Conservation (phyloP, 179 eudicot species). For the Monotropa hypopitys region DNA sequence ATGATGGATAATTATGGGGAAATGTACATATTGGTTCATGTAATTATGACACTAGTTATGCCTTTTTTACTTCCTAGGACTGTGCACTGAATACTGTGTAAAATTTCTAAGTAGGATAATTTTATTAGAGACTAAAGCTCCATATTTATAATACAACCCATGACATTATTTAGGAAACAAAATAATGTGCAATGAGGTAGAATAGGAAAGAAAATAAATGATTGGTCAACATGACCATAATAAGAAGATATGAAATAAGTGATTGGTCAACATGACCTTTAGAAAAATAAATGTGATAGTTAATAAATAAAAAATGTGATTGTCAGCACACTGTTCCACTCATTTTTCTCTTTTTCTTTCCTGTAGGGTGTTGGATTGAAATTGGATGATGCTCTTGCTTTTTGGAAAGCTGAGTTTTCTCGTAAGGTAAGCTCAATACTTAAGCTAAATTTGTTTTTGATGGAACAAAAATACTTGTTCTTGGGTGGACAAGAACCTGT, state of each 20-base stretch:
- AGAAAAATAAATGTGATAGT: too few species aligned
- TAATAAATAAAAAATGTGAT: too few species aligned
- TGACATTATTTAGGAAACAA: too few species aligned
- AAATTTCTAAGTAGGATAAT: too few species aligned
- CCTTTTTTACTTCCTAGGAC: neutral
- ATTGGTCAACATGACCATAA: too few species aligned
- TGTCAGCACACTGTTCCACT: too few species aligned
- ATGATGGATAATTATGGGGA: neutral
- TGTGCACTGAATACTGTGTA: neutral
- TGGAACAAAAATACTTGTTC: neutral
- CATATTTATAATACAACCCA: too few species aligned
- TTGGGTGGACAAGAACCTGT: neutral
- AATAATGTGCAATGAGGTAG: too few species aligned
- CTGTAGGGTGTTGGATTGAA: constrained; percentile 84
- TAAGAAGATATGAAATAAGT: too few species aligned
- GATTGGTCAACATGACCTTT: too few species aligned
- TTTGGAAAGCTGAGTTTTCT: constrained; percentile 92
- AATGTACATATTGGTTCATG: neutral
- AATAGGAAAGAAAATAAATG: too few species aligned
- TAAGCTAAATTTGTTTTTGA: neutral
- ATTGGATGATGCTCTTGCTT: constrained; percentile 94
- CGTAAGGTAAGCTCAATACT: constrained; percentile 41
- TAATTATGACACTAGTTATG: neutral
- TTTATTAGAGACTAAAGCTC: too few species aligned
- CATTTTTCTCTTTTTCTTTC: constrained; percentile 9